These are phyloP conservation scores for Volvox carteri DNA, from an alignment of 163 green algal species.

Conservation along the genomic window DNA sequence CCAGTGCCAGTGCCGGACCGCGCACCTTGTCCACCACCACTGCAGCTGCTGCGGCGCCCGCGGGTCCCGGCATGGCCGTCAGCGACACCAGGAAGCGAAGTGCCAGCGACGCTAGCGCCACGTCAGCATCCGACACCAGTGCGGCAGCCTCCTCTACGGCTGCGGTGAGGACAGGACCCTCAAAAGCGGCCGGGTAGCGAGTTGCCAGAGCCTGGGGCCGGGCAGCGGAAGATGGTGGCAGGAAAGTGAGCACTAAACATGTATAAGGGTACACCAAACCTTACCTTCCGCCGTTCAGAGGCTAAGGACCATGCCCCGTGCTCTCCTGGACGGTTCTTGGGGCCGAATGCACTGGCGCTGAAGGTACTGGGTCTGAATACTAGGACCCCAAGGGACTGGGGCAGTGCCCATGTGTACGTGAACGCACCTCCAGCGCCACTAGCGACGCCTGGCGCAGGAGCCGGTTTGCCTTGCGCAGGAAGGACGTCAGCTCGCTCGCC, in stretches of 20 bases:
- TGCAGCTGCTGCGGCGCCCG: neutral
- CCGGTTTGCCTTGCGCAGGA: constrained; percentile 94
- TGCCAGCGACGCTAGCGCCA: constrained; percentile 81
- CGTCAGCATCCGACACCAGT: constrained; percentile 88
- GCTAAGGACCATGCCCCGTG: too few relatives aligned
- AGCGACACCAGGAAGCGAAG: constrained; percentile 76
- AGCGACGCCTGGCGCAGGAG: constrained; percentile 88
- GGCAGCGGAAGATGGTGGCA: neutral
- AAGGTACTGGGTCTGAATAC: too few relatives aligned
- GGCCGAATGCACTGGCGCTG: too few relatives aligned
- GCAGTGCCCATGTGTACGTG: too few relatives aligned
- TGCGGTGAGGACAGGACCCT: constrained; percentile 44
- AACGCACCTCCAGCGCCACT: constrained; percentile 76
- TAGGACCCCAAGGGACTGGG: too few relatives aligned
- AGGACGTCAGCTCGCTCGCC: constrained; percentile 85
- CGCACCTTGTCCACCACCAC: constrained; percentile 68
- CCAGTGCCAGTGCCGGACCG: constrained; percentile 77
- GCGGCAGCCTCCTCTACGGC: constrained; percentile 76
- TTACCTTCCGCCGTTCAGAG: too few relatives aligned
- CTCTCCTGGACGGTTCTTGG: too few relatives aligned
- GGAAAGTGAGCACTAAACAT: neutral
- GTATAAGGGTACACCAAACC: too few relatives aligned
- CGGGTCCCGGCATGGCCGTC: constrained; percentile 66
- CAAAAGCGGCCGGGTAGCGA: constrained; percentile 50
- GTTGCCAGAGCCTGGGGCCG: constrained; percentile 66